phyloP scores from a whole-genome alignment of 2,329 filamentous ascomycete species.

The Penicillium digitatum region DNA sequence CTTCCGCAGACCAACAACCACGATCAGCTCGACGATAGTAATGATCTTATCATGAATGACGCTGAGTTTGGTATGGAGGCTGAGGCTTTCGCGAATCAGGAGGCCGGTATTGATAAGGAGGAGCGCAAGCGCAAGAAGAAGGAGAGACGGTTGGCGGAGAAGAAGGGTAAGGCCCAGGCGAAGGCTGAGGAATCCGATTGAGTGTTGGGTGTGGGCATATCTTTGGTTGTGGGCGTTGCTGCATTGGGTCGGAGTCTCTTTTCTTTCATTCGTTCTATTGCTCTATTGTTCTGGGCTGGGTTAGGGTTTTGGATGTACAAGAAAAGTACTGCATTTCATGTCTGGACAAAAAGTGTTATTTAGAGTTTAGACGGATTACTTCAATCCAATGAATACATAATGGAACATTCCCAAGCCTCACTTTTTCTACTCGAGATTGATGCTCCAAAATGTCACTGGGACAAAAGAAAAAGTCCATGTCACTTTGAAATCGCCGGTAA shows the following conservation, averaged over 20 bases:
- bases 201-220: slow-evolving; percentile 12
- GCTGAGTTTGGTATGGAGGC: slow-evolving; percentile 38
- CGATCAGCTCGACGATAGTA: slow-evolving; percentile 35
- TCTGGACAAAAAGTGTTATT: slow-evolving; percentile 20
- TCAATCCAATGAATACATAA: slow-evolving; percentile 11
- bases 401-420: slow-evolving; percentile 4
- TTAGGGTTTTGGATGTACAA: slow-evolving; percentile 7
- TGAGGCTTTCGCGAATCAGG: slow-evolving; percentile 36
- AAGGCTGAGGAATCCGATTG: slow-evolving; percentile 28
- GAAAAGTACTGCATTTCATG: slow-evolving; percentile 16
- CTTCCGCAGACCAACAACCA: slow-evolving; percentile 30
- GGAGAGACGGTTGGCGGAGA: slow-evolving; percentile 47
- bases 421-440: neutral
- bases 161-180: slow-evolving; percentile 35
- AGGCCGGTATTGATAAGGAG: slow-evolving; percentile 48
- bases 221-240: slow-evolving; percentile 23
- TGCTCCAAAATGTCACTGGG: neutral
- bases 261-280: slow-evolving; percentile 10
- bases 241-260: slow-evolving; percentile 26
- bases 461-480: neutral
- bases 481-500: neutral
- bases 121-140: slow-evolving; percentile 56
- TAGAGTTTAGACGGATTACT: slow-evolving; percentile 5
- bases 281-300: slow-evolving; percentile 6
- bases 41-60: slow-evolving; percentile 44